Base-by-base conservation (phyloP, 179 eudicot species). In the Silene vulgaris region DNA sequence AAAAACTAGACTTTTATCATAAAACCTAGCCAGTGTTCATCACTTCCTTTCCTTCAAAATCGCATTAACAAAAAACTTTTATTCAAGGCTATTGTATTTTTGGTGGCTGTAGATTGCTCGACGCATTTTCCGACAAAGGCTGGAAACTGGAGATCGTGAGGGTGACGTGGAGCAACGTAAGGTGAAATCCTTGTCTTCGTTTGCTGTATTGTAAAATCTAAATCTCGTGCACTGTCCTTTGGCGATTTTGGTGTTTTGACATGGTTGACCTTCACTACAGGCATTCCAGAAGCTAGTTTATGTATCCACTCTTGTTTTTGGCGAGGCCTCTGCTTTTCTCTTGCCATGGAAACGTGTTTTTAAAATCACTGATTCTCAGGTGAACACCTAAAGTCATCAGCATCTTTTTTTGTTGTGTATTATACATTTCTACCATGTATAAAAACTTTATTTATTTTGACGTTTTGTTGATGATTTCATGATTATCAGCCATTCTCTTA, bases 261-360 rank as follows among this genome's bases (percentile, higher is more conserved):
- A 50, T 76, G 73, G 30, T 76, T 82, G 76, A 82, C 65, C 84
- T 86, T 87, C 88, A 88, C 86, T 84, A 89, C 97, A 95, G 99
- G 97, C 97, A 76, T 95, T 95, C 85, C 97, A 95, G 90, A 95
- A 95, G 97, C 82, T 95, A 69, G 86, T 95, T 43, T 95, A 95
- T 82, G 97, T 95, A 37, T 95, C 99, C 69, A 90, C 88, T 65
- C 93, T 90, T 75, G 99, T 95, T 64, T 95, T 95, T 85, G 97
- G 97, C 23, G 96, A 89, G 60, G 97, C 99, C 76, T 89, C 99
- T 5, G 77, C 85, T 72, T 95, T 95, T 81, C 96, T 95, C 82
- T 83, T 95, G 80, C 99, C 99, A 57, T 95, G 99, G 97, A 95
- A 92, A 85, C 96, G 99, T 76, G 88, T 95, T 30, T 95, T 95